phyloP scores from a whole-genome alignment of 2,329 filamentous ascomycete genomes.

The Dendrostoma leiphaemia region DNA sequence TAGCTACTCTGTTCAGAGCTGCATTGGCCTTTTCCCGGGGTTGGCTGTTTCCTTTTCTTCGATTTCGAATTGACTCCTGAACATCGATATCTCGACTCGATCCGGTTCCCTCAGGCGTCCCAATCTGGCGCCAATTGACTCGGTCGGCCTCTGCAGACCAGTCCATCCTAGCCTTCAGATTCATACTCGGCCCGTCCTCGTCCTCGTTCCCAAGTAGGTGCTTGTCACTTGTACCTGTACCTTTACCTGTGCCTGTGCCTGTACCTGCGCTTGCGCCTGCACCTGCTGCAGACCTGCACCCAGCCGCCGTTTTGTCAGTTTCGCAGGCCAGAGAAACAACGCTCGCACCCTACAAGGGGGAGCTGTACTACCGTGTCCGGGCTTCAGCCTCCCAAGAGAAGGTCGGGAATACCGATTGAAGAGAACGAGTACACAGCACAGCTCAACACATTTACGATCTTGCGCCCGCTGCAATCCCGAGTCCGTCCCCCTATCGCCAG shows the following conservation, averaged over 20 bases:
- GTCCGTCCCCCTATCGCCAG: background rate
- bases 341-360: too few relatives aligned
- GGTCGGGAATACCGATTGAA: too few relatives aligned
- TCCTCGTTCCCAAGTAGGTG: background rate
- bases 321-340: too few relatives aligned
- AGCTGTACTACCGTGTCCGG: too few relatives aligned
- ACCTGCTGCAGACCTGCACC: too few relatives aligned
- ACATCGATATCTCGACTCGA: conserved; percentile 7
- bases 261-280: too few relatives aligned
- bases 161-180: background rate
- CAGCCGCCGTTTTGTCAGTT: too few relatives aligned
- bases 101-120: background rate
- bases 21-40: background rate
- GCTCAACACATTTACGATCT: too few relatives aligned
- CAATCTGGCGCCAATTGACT: conserved; percentile 13
- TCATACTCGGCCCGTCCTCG: background rate
- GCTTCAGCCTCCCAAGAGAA: too few relatives aligned
- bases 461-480: background rate
- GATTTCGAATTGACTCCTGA: conserved; percentile 5
- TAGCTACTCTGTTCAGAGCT: background rate
- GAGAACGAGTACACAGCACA: too few relatives aligned
- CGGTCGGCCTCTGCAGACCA: conserved; percentile 5
- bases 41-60: background rate
- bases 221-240: background rate
- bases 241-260: too few relatives aligned